Evolutionary conservation across 352 stramenopile species (phyloP).

Genomic region (Phytophthora pistaciae): DNA sequence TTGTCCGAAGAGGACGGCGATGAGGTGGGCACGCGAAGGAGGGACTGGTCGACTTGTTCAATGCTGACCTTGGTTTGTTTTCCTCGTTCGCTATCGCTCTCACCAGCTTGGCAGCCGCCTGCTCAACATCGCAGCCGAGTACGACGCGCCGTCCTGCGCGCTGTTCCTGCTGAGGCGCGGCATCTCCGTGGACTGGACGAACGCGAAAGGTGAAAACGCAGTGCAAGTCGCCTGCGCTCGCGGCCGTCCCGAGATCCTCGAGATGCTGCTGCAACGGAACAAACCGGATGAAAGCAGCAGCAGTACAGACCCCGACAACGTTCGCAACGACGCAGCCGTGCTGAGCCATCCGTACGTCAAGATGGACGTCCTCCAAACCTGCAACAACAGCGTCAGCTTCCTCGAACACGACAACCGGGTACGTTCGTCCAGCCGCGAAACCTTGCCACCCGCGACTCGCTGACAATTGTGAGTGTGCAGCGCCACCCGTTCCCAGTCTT

Average conservation of each 20-base stretch:
- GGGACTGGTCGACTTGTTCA: not conserved
- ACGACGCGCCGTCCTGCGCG: conserved; percentile 24
- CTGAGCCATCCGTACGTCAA: conserved; percentile 19
- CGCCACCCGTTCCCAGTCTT: conserved; percentile 15
- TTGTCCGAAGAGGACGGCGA: conserved; percentile 2
- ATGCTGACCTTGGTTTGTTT: not conserved
- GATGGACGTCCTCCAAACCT: conserved; percentile 29
- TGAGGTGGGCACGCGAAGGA: conserved; percentile 17
- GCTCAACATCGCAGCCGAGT: conserved; percentile 22
- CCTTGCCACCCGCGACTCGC: too few species aligned
- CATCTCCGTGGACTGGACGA: conserved; percentile 14
- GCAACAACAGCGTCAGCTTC: conserved; percentile 25
- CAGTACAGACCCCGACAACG: not conserved
- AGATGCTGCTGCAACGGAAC: conserved; percentile 16
- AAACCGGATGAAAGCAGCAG: not conserved
- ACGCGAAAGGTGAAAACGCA: conserved; percentile 15
- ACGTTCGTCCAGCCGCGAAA: too few species aligned
- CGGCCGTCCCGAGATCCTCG: conserved; percentile 21
- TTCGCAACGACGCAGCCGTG: not conserved
- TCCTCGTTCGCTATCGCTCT: not conserved
- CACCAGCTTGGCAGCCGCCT: conserved; percentile 25
- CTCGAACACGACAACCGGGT: conserved; percentile 13
- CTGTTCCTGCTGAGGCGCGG: conserved; percentile 22
- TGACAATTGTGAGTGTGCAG: not conserved
- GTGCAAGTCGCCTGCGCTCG: conserved; percentile 24